Evolutionary conservation across 495 filamentous ascomycete species (phyloP), one percentile per base, ranked within the genome.

Genomic region (Neurospora intermedia): DNA sequence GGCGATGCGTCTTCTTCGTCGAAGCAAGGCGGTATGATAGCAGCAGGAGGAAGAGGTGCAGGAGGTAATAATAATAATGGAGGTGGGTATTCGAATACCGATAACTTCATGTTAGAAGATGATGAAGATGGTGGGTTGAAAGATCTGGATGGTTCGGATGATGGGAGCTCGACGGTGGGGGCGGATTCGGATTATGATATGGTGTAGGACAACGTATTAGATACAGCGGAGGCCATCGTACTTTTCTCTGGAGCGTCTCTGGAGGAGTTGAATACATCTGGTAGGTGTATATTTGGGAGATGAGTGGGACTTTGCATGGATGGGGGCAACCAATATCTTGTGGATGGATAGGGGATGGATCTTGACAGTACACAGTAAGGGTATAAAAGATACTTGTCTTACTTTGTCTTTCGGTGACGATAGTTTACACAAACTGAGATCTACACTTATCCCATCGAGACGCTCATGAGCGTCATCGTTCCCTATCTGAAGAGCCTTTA

Each of bases 101-200:
- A 46, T 11, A 66, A 5, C 31, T 39, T 66, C 42, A 42, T 20
- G 43, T 20, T 70, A 2, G 74, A 70, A 8, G 72, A 54, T 15
- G 46, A 69, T 15, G 71, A 74, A 11, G 39, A 43, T 38, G 46
- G 69, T 43, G 66, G n/a, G 20, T 27, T 23, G 20, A 45, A 27
- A 20, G 27, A 27, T 45, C 35, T 71, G 20, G 73, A 69, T 31
- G 70, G 6, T 40, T 72, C 73, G 2, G 73, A 74, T 40, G 69
- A 59, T 40, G 43, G 69, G 13, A 62, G 69, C 35, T 70, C 69
- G 15, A 72, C 71, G 18, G 45, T 35, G 46, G 71, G 43, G 27
- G 71, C 16, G 6, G 54, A 66, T 66, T 59, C 43, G 18, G 46
- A 66, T 35, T 72, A 66, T 27, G 71, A 62, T 35, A 72, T 66